A percentile compares a stretch with the other conserved stretches of the same genome.
Evolutionary conservation across 2,329 filamentous ascomycete genomes (phyloP).

Genomic region (Xylariaceae sp.): DNA sequence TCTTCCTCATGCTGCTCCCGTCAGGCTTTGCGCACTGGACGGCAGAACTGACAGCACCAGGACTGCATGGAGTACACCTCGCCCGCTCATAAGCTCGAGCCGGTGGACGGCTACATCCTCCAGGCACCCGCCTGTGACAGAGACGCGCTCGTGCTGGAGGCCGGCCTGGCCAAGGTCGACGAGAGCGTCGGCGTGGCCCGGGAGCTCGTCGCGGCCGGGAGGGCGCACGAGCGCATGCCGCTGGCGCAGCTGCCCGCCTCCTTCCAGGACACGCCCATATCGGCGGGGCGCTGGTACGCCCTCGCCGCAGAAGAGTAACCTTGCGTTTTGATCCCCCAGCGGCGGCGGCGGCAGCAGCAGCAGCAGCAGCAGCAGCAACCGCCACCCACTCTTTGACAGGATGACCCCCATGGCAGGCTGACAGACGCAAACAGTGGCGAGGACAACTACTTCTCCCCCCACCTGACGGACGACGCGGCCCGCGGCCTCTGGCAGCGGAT

Average conservation of each 20-base stretch:
- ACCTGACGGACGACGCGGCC: conserved; percentile 52
- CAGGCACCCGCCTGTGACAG: conserved; percentile 76
- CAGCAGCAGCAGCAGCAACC: no score
- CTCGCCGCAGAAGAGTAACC: conserved; percentile 43
- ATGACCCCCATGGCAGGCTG: neutral
- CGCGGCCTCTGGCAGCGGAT: conserved; percentile 58
- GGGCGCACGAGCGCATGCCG: conserved; percentile 47
- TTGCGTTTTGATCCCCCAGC: no score
- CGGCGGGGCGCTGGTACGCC: conserved; percentile 46
- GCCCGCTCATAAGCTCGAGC: conserved; percentile 33
- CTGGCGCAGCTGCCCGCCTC: conserved; percentile 32
- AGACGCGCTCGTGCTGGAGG: conserved; percentile 47
- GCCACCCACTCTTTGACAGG: no score
- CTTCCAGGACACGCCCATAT: conserved; percentile 36
- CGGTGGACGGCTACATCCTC: conserved; percentile 68
- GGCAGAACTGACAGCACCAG: conserved; percentile 25
- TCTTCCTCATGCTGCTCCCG: neutral
- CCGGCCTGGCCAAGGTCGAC: conserved; percentile 35
- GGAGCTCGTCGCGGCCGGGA: conserved; percentile 47
- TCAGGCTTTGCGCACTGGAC: neutral
- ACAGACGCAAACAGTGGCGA: conserved; percentile 44
- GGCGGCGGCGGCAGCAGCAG: no score
- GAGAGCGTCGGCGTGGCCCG: conserved; percentile 41
- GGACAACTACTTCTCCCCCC: conserved; percentile 84
- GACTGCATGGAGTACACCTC: conserved; percentile 50